Conservation (phyloP, 441 rosid species). For the Omphalea diandra region DNA sequence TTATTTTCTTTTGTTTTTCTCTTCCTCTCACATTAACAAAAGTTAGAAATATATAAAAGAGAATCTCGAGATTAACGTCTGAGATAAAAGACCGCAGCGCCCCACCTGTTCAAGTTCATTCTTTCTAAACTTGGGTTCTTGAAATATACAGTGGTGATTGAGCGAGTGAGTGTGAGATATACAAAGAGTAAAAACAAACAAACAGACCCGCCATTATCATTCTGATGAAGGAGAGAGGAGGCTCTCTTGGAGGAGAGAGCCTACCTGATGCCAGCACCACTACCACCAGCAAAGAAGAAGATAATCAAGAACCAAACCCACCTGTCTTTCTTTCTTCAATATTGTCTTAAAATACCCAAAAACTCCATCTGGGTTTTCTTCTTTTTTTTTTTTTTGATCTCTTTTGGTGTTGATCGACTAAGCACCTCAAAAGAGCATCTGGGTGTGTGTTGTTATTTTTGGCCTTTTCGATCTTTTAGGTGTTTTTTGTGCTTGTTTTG, state of each 20-base stretch:
- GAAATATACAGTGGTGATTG: no score
- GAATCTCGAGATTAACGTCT: slow-evolving; percentile 61
- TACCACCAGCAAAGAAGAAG: slow-evolving; percentile 24
- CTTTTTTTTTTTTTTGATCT: background rate
- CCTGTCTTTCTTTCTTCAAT: background rate
- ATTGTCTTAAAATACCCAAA: slow-evolving; percentile 11
- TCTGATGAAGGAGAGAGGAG: slow-evolving; percentile 59
- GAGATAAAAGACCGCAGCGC: slow-evolving; percentile 39
- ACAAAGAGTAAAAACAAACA: background rate
- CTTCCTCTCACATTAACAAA: no score
- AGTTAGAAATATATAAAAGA: no score
- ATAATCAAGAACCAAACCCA: slow-evolving; percentile 16
- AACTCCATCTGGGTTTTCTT: slow-evolving; percentile 17
- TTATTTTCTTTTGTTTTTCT: background rate
- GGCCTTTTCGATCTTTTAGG: slow-evolving; percentile 8
- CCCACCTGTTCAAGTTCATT: slow-evolving; percentile 5
- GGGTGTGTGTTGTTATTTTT: slow-evolving; percentile 18
- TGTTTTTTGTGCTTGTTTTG: background rate
- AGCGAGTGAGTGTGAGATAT: background rate
- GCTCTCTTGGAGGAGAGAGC: slow-evolving; percentile 74
- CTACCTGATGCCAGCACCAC: slow-evolving; percentile 40
- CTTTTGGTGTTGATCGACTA: background rate
- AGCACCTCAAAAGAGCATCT: slow-evolving; percentile 10
- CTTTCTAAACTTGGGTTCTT: background rate
- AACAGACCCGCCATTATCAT: background rate